These are phyloP conservation scores for Kwoniella bestiolae DNA, from an alignment of 768 basidiomycete species.

Conservation along the genomic window DNA sequence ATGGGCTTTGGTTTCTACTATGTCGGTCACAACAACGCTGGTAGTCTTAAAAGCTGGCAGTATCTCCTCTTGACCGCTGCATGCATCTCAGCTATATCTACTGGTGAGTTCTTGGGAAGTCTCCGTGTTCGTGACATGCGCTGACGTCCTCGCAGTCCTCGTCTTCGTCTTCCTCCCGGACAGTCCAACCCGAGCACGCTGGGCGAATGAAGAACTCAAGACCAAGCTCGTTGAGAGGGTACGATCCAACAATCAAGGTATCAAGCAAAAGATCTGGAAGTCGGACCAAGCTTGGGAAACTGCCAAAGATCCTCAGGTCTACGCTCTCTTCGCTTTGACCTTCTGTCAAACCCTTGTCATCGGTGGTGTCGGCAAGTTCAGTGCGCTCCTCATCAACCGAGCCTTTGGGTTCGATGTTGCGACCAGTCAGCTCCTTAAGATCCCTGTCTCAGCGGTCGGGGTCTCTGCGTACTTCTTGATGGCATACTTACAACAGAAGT, in stretches of 20 bases:
- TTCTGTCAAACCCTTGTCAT: conserved; percentile 59
- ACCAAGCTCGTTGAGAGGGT: conserved; percentile 42
- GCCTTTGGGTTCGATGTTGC: conserved; percentile 39
- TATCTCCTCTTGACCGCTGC: conserved; percentile 33
- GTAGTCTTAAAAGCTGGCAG: conserved; percentile 36
- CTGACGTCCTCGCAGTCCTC: conserved; percentile 13
- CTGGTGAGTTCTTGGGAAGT: conserved; percentile 7
- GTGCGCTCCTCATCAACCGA: conserved; percentile 32
- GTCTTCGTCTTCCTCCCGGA: conserved; percentile 39
- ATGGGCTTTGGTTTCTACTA: conserved; percentile 37
- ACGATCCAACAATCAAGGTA: conserved; percentile 44
- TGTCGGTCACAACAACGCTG: conserved; percentile 18
- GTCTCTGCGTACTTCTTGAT: conserved; percentile 20
- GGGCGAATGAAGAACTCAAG: conserved; percentile 41
- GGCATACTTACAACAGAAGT: conserved; percentile 22
- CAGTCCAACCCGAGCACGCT: conserved; percentile 31
- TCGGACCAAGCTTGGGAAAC: conserved; percentile 42
- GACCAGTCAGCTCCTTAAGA: conserved; percentile 24
- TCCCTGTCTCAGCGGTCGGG: conserved; percentile 20
- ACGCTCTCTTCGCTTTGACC: conserved; percentile 61
- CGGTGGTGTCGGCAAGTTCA: conserved; percentile 43
- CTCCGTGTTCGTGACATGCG: not conserved
- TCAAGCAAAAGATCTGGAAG: conserved; percentile 37
- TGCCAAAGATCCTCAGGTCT: conserved; percentile 57
- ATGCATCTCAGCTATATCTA: conserved; percentile 20